Conservation (phyloP, 148 eudicot genomes). For the Rhododendron ovatum region DNA sequence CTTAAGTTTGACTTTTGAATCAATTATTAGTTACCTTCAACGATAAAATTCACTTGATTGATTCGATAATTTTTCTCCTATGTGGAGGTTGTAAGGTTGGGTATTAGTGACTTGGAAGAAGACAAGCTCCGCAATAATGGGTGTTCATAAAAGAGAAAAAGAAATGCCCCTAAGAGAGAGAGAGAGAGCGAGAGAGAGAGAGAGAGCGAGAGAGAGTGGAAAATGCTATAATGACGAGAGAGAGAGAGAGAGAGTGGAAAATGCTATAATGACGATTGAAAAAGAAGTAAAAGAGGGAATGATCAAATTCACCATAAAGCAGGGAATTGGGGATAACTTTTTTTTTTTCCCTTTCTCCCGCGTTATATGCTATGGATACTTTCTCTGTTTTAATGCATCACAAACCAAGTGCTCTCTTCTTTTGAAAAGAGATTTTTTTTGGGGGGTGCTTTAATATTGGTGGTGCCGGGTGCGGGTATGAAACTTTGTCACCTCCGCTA, state of each 20-base stretch:
- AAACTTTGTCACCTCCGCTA: neutral
- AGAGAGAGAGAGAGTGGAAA: neutral
- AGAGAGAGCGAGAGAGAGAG: neutral
- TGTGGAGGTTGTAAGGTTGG: neutral
- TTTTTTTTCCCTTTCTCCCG: neutral
- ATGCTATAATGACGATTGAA: slow-evolving; percentile 2
- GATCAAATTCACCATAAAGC: slow-evolving; percentile 5
- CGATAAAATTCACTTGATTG: neutral
- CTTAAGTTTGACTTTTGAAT: neutral
- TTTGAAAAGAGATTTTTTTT: neutral
- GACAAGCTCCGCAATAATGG: neutral
- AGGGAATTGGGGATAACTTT: neutral
- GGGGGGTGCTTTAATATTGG: neutral
- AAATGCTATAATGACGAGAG: neutral
- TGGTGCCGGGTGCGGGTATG: neutral
- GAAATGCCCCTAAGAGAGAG: neutral
- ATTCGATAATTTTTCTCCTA: neutral
- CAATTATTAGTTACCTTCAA: neutral
- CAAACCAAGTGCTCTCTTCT: neutral
- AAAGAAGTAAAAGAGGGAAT: slow-evolving; percentile 8
- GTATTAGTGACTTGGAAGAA: neutral
- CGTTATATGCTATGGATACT: neutral
- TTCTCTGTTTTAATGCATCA: neutral
- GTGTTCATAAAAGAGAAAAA: neutral
- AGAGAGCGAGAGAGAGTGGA: neutral